These are phyloP conservation scores for Poteriospumella lacustris DNA, from an alignment of 108 stramenopile genomes.

Conservation along the genomic window DNA sequence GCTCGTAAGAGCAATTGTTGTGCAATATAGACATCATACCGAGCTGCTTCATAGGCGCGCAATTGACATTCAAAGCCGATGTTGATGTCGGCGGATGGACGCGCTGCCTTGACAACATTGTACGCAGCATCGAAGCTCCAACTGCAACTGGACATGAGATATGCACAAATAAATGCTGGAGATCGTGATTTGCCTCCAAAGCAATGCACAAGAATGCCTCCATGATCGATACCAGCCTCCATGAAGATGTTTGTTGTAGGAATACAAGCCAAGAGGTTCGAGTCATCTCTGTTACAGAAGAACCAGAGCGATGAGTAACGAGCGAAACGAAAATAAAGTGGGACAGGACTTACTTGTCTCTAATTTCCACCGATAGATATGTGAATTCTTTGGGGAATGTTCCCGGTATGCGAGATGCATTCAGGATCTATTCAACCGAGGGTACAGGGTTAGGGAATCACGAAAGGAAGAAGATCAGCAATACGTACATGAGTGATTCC, in stretches of 20 bases:
- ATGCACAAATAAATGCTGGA: slow-evolving; percentile 42
- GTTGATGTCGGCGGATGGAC: slow-evolving; percentile 44
- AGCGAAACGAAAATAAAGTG: not conserved
- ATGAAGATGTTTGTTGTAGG: slow-evolving; percentile 47
- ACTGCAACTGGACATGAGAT: slow-evolving; percentile 32
- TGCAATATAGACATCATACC: slow-evolving; percentile 45
- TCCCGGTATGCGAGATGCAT: slow-evolving; percentile 44
- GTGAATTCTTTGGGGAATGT: slow-evolving; percentile 50
- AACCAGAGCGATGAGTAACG: not conserved
- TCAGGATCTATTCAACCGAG: slow-evolving; percentile 30
- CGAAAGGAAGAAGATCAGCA: not conserved
- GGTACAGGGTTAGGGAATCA: not conserved
- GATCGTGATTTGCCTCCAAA: slow-evolving; percentile 46
- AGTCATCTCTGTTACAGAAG: slow-evolving; percentile 29
- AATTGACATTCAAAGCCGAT: slow-evolving; percentile 52
- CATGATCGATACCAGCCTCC: slow-evolving; percentile 50
- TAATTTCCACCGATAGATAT: slow-evolving; percentile 51
- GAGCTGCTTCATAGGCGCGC: slow-evolving; percentile 40
- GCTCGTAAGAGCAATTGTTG: slow-evolving; percentile 45
- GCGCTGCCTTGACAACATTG: slow-evolving; percentile 21
- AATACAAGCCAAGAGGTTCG: slow-evolving; percentile 50
- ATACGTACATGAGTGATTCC: slow-evolving; percentile 44
- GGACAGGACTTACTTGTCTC: slow-evolving; percentile 40
- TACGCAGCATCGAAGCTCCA: slow-evolving; percentile 15
- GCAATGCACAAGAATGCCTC: slow-evolving; percentile 53